Conservation (phyloP, 1,139 yeast genomes). For the Hansenula sp. region DNA sequence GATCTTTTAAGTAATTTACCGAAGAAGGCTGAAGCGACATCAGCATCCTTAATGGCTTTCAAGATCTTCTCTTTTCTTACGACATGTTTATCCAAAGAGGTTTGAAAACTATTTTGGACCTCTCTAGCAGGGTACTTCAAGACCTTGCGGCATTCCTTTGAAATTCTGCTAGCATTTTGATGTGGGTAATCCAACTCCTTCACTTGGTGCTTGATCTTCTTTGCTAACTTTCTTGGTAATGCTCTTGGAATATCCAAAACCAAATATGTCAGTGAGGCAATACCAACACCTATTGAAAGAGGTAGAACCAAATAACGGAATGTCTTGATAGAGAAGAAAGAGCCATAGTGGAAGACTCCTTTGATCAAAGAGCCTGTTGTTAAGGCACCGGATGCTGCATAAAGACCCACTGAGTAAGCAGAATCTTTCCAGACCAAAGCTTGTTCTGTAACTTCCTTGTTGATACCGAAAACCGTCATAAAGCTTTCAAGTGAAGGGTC, state of each 20-base stretch:
- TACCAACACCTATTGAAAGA: slow-evolving; percentile 45
- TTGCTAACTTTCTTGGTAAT: slow-evolving; percentile 77
- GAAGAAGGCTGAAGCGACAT: slow-evolving; percentile 59
- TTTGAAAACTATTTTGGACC: slow-evolving; percentile 73
- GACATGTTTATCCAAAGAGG: slow-evolving; percentile 59
- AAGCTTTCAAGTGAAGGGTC: slow-evolving; percentile 70
- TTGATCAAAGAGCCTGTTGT: slow-evolving; percentile 29
- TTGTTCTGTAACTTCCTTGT: slow-evolving; percentile 19
- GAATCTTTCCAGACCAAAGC: slow-evolving; percentile 27
- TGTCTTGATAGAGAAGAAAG: slow-evolving; percentile 30
- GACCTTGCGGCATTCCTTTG: slow-evolving; percentile 81
- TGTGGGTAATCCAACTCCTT: slow-evolving; percentile 72
- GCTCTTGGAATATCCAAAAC: slow-evolving; percentile 85
- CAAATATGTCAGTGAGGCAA: slow-evolving; percentile 62
- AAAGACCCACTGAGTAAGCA: slow-evolving; percentile 29
- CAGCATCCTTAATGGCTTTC: slow-evolving; percentile 51
- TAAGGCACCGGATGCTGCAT: slow-evolving; percentile 27
- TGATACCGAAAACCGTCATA: slow-evolving; percentile 23
- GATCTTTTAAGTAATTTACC: slow-evolving; percentile 47
- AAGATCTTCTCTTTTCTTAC: slow-evolving; percentile 57
- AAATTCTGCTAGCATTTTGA: slow-evolving; percentile 68
- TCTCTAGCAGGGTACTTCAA: slow-evolving; percentile 81
- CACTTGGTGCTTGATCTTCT: slow-evolving; percentile 62
- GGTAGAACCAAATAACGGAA: slow-evolving; percentile 29
- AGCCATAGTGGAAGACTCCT: slow-evolving; percentile 28